These are phyloP conservation scores for Asclepias syriaca DNA, from an alignment of 257 asterid species.

Conservation along the genomic window DNA sequence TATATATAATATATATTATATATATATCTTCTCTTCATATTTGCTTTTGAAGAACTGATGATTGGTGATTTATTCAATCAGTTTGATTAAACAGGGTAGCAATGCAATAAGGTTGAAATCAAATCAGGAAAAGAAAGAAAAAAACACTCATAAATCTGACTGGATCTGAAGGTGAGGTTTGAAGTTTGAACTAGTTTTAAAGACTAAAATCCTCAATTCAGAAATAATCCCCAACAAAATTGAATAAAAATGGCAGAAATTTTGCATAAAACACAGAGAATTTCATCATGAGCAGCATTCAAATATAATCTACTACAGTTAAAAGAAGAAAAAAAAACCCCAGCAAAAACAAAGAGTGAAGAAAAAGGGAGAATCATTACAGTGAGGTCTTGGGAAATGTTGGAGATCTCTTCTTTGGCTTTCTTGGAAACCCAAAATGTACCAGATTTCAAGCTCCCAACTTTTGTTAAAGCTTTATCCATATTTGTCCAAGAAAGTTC, in stretches of 20 bases:
- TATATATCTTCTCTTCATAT: too few relatives aligned
- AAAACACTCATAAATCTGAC: too few relatives aligned
- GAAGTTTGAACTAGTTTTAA: too few relatives aligned
- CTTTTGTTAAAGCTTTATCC: slow-evolving; percentile 89
- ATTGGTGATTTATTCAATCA: too few relatives aligned
- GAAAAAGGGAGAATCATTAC: slow-evolving; percentile 28
- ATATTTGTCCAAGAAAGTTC: slow-evolving; percentile 11
- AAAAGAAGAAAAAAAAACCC: neutral
- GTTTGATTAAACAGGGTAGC: too few relatives aligned
- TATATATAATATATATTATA: too few relatives aligned
- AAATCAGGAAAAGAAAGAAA: neutral
- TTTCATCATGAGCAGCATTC: neutral
- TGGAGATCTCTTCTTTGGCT: slow-evolving; percentile 91
- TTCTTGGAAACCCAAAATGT: slow-evolving; percentile 92
- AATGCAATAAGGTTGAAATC: too few relatives aligned
- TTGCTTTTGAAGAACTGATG: too few relatives aligned
- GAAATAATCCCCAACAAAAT: too few relatives aligned
- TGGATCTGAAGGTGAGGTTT: too few relatives aligned
- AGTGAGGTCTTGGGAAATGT: slow-evolving; percentile 77
- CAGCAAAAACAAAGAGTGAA: neutral
- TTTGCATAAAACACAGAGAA: neutral
- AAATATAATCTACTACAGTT: too few relatives aligned
- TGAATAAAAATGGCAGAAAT: too few relatives aligned
- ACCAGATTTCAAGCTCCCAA: slow-evolving; percentile 75
- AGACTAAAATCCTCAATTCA: neutral